Evolutionary conservation across 306 rosid genomes (phyloP), one percentile per base, ranked within the genome.

Genomic region (Vigna mungo): DNA sequence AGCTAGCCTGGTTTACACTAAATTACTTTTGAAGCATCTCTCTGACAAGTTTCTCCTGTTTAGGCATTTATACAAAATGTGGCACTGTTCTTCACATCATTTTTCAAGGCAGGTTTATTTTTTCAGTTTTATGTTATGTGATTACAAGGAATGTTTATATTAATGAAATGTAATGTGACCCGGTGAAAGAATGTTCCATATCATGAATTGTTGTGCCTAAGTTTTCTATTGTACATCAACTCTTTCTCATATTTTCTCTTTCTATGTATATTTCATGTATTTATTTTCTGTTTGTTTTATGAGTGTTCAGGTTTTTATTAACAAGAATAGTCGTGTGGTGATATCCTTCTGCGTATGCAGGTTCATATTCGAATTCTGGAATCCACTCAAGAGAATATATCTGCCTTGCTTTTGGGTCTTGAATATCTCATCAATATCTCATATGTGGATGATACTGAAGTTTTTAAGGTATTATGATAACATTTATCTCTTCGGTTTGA

Each of bases 41-140:
- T 52, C 78, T 75, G 62, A 72, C 73, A 13, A 17, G 34, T 78
- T 17, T n/a, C 16, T 30, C 2, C 8, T 77, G 54, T 51, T 73
- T 51, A 93, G 98, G 93, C 90, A 52, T 93, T 91, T 82, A 91
- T 93, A 75, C 98, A 93, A 87, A 93, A 93, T 63, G 77, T 93
- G 88, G 98, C 95, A 16, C 76, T 93, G 66, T 91, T 91, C 75
- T 90, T 93, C 85, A 89, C 98, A 72, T 89, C 98, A 13, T 91
- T 91, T 80, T 88, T 32, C 88, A 93, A 93, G 95, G 98, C 60
- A 83, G 83, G 37, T 63, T 81, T 74, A 60, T 74, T 53, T 74
- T 27, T 17, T 61, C 18, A 7, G 20, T 47, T 56, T 8, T 25
- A 49, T 74, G 39, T 52, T 66, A 34, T 39, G 27, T 25, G 27